These are phyloP conservation scores for Pythium grandisporangium DNA, from an alignment of 352 stramenopile genomes.

Conservation along the genomic window DNA sequence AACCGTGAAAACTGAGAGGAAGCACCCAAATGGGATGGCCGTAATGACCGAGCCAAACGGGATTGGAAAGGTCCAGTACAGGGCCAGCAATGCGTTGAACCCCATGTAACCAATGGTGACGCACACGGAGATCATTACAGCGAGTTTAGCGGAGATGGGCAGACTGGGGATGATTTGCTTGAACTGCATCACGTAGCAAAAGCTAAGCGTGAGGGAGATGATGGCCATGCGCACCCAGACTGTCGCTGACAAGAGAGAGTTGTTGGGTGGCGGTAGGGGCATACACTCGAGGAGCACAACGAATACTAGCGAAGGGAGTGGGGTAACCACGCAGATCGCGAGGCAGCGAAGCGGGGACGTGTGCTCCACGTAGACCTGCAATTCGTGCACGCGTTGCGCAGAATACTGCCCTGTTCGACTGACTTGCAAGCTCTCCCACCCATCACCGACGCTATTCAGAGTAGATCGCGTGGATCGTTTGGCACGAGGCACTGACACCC, in stretches of 20 bases:
- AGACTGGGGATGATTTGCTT: not conserved
- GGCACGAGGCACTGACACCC: too few relatives aligned
- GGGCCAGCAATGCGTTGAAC: not conserved
- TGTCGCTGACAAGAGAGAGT: not conserved
- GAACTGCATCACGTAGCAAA: slow-evolving; percentile 1
- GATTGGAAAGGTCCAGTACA: not conserved
- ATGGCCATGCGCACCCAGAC: slow-evolving; percentile 5
- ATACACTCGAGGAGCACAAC: slow-evolving; percentile 2
- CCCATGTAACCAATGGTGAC: not conserved
- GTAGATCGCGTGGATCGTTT: too few relatives aligned
- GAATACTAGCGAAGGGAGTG: slow-evolving; percentile 3
- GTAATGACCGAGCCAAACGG: not conserved
- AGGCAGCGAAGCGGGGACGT: slow-evolving; percentile 2
- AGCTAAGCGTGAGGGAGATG: slow-evolving; percentile 1
- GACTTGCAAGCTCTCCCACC: slow-evolving; percentile 4
- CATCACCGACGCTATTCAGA: too few relatives aligned
- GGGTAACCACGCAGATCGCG: not conserved
- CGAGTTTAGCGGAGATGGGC: not conserved
- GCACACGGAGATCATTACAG: not conserved
- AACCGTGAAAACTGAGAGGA: not conserved
- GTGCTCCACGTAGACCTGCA: not conserved
- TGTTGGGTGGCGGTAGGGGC: not conserved
- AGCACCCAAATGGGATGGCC: not conserved
- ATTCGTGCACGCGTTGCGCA: not conserved
- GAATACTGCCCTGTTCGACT: slow-evolving; percentile 4